phyloP scores from a whole-genome alignment of 2,329 filamentous ascomycete species.

The Aspergillus pseudoterreus region DNA sequence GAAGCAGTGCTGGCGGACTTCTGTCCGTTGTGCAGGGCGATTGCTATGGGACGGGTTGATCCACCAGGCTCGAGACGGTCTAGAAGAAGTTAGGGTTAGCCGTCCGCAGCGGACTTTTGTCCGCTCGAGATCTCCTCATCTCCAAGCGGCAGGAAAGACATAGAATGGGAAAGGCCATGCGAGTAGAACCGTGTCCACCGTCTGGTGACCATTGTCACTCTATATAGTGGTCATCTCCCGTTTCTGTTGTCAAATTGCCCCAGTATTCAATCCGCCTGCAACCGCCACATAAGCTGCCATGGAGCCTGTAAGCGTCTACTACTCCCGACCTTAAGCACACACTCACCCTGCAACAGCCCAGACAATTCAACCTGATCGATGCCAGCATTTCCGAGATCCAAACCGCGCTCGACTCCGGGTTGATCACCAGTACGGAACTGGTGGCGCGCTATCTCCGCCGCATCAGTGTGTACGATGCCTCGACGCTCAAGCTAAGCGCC shows the following conservation, averaged over 20 bases:
- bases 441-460: slow-evolving; percentile 46
- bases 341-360: not conserved
- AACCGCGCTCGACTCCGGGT: slow-evolving; percentile 38
- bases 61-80: not conserved
- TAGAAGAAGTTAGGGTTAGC: not conserved
- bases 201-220: not conserved
- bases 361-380: slow-evolving; percentile 39
- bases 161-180: not conserved
- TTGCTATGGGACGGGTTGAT: too few species aligned
- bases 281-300: not conserved
- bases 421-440: slow-evolving; percentile 45
- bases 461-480: slow-evolving; percentile 46
- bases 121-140: not conserved
- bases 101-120: not conserved
- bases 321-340: not conserved
- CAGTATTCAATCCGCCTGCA: too few species aligned
- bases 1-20: not conserved
- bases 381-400: slow-evolving; percentile 46
- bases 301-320: slow-evolving; percentile 1
- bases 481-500: slow-evolving; percentile 43
- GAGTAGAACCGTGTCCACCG: not conserved
- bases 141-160: not conserved
- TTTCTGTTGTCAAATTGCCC: not conserved
- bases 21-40: slow-evolving; percentile 3
- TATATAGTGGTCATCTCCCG: not conserved